These are phyloP conservation scores for Lactarius sp. DNA, from an alignment of 768 basidiomycete genomes.

Conservation along the genomic window DNA sequence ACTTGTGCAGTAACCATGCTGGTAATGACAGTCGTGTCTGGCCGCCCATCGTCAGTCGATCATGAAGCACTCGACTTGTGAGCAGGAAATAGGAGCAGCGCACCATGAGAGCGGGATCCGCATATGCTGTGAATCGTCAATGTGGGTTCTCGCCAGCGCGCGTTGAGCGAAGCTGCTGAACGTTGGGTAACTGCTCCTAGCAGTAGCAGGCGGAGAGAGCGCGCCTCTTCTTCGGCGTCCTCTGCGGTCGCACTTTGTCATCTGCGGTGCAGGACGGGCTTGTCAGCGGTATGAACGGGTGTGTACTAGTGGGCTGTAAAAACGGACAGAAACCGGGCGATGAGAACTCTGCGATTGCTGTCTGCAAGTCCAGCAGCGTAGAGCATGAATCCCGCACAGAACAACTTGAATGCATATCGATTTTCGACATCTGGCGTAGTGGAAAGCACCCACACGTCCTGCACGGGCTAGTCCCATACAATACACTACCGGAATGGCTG, in stretches of 20 bases:
- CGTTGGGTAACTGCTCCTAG: conserved; percentile 57
- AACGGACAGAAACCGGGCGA: conserved; percentile 75
- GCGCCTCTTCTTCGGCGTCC: conserved; percentile 57
- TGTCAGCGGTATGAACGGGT: not conserved
- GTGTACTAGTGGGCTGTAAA: not conserved
- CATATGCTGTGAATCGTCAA: conserved; percentile 84
- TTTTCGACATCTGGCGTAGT: not conserved
- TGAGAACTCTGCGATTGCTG: conserved; percentile 50
- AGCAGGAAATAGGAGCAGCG: conserved; percentile 26
- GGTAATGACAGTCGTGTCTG: conserved; percentile 93
- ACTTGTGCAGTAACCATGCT: conserved; percentile 77
- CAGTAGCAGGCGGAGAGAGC: conserved; percentile 54
- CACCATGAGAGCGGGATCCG: conserved; percentile 77
- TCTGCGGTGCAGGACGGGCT: conserved; percentile 39
- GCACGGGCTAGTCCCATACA: conserved; percentile 81
- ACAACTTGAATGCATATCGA: not conserved
- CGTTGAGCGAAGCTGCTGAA: conserved; percentile 61
- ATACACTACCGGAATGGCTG: conserved; percentile 84
- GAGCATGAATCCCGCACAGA: conserved; percentile 59
- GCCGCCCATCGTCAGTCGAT: not conserved
- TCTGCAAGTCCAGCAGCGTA: conserved; percentile 69
- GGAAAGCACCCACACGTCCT: conserved; percentile 64
- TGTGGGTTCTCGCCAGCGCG: conserved; percentile 87
- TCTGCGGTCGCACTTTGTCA: conserved; percentile 63
- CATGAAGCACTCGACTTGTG: not conserved